Percentiles rank a stretch among this genome's conserved stretches.
phyloP scores from a whole-genome alignment of 768 basidiomycete genomes.

The Podaxis mareebaensis region DNA sequence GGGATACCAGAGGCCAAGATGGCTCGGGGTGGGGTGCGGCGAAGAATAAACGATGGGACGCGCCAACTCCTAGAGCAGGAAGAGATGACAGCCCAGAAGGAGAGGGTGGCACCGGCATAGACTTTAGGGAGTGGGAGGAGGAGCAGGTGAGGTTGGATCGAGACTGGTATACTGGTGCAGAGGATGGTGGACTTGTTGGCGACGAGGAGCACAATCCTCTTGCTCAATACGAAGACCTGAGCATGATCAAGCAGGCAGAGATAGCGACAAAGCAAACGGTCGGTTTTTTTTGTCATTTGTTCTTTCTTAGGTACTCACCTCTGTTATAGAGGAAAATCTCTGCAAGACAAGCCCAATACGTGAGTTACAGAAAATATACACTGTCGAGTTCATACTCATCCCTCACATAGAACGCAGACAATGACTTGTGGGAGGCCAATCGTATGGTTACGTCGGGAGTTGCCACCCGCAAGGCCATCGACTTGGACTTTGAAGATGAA shows the following conservation, averaged over 20 bases:
- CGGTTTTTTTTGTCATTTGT: conserved; percentile 25
- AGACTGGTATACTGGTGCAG: conserved; percentile 95
- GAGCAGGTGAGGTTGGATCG: conserved; percentile 90
- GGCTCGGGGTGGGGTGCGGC: conserved; percentile 64
- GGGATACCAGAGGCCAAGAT: conserved; percentile 53
- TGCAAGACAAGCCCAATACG: conserved; percentile 95
- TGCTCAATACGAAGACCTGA: conserved; percentile 89
- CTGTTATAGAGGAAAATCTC: conserved; percentile 76
- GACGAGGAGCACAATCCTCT: conserved; percentile 94
- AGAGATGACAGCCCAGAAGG: conserved; percentile 71
- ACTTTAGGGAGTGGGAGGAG: conserved; percentile 94
- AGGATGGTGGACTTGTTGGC: conserved; percentile 81
- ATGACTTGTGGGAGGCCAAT: conserved; percentile 98
- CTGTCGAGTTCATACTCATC: conserved; percentile 18
- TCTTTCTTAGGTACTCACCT: conserved; percentile 20
- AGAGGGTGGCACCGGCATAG: conserved; percentile 64
- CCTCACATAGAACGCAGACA: conserved; percentile 82
- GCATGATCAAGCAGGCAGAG: conserved; percentile 66
- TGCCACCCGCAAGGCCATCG: conserved; percentile 81
- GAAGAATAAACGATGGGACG: conserved; percentile 69
- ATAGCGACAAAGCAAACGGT: conserved; percentile 76
- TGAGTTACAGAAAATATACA: conserved; percentile 37
- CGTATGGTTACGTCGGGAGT: conserved; percentile 97
- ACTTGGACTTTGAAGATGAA: conserved; percentile 96
- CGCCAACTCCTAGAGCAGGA: conserved; percentile 73